Evolutionary conservation across 1,284 basidiomycete genomes (phyloP), one percentile per base, ranked within the genome.

Genomic region (Microstroma glucosiphilum): DNA sequence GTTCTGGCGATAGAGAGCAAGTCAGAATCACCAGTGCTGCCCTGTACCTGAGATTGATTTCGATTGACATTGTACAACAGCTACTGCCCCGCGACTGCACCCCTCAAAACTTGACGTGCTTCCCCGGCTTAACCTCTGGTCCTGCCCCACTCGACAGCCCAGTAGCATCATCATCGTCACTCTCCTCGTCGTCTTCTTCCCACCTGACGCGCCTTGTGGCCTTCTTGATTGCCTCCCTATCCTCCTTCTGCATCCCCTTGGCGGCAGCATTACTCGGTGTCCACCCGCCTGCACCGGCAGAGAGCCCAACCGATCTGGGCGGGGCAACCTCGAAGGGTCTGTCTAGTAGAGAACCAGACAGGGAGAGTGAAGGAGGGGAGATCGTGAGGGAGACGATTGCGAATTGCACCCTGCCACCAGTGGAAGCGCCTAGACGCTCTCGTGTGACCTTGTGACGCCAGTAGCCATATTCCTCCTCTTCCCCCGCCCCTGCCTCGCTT

Each of bases 321-420:
- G 71, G 60, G 2, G 73, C 69, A 6, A 71, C 68, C 26, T 88
- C 88, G 79, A 92, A 90, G 0, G 93, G 93, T 71, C 93, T 88
- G 0, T 82, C 75, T 63, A 96, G 88, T 65, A 98, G 84, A 0
- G 94, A 96, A 11, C 92, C 94, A 30, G 91, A 85, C 15, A 97
- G 82, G 0, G 92, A 94, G 15, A 98, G 83, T 89, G 96, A 96
- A 72, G 94, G 88, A 75, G 97, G 96, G 48, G 92, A 90, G 56
- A 96, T 86, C 8, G 90, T 94, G 65, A 96, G 79, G 37, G 92
- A 91, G 64, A 94, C 88, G 48, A 97, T 90, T 0, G 89, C 93
- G 73, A 97, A 96, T 65, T 87, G 84, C 46, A 97, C 80, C 48
- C 84, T 83, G 9, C 90, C 88, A 3, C 87, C 89, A 54, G 13